Evolutionary conservation across 345 rosid genomes (phyloP).

Genomic region (Cardamine resedifolia): DNA sequence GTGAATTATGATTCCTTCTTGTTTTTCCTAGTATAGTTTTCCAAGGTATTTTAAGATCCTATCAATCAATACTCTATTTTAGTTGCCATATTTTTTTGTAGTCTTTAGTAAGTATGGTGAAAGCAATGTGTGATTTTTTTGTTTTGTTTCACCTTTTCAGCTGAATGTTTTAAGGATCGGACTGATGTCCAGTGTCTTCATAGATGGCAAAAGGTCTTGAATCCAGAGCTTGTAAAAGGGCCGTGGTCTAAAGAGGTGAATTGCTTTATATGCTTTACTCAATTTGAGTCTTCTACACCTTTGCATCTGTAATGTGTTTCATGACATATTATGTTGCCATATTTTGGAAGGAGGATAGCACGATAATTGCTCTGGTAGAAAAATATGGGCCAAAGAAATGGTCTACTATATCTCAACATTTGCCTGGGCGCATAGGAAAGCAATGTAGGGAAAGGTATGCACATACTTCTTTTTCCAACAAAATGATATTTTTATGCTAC

Average conservation of each 20-base stretch:
- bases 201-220: slow-evolving; percentile 99
- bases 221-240: slow-evolving; percentile 98
- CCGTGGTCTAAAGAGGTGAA: slow-evolving; percentile 99
- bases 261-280: slow-evolving; percentile 15
- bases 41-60: not conserved
- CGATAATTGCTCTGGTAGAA: slow-evolving; percentile 74
- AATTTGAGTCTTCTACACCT: not conserved
- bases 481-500: not conserved
- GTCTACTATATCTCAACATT: slow-evolving; percentile 97
- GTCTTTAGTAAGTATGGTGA: slow-evolving; percentile 1
- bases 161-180: slow-evolving; percentile 95
- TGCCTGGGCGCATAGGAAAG: slow-evolving; percentile 98
- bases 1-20: not conserved
- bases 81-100: not conserved
- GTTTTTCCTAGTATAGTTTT: slow-evolving; percentile 12
- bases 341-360: slow-evolving; percentile 71
- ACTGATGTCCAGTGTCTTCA: slow-evolving; percentile 99
- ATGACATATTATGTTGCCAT: slow-evolving; percentile 18
- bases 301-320: slow-evolving; percentile 2
- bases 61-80: slow-evolving; percentile 8
- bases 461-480: not conserved
- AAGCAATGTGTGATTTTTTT: slow-evolving; percentile 41
- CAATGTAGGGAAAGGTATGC: slow-evolving; percentile 95
- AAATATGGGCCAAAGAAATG: slow-evolving; percentile 93
- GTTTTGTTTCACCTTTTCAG: slow-evolving; percentile 50